Percentiles rank a stretch among this genome's conserved stretches.
phyloP scores from a whole-genome alignment of 768 basidiomycete genomes.

The Suillus hirtellus region DNA sequence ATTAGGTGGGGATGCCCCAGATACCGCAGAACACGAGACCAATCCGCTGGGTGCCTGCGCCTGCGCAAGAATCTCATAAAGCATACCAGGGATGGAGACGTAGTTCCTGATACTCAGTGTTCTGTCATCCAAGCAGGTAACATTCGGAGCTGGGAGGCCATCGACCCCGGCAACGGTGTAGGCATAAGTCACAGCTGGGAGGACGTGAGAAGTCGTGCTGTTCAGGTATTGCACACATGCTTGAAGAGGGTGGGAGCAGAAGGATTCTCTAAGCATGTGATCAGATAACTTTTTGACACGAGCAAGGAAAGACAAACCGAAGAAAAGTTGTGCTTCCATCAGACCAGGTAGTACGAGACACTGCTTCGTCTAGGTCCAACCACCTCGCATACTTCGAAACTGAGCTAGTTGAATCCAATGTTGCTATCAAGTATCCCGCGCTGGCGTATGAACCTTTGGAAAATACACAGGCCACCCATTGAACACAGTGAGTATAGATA shows the following conservation, averaged over 20 bases:
- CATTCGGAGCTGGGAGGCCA: conserved; percentile 54
- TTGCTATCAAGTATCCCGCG: conserved; percentile 60
- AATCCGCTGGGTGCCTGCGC: conserved; percentile 37
- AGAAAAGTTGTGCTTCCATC: conserved; percentile 47
- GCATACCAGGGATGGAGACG: conserved; percentile 58
- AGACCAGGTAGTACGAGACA: conserved; percentile 61
- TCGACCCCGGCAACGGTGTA: conserved; percentile 47
- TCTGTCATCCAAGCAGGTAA: conserved; percentile 57
- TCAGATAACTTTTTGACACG: not conserved
- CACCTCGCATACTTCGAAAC: conserved; percentile 55
- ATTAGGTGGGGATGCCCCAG: conserved; percentile 37
- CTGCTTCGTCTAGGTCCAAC: conserved; percentile 67
- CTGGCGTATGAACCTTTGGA: conserved; percentile 64
- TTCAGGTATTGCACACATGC: conserved; percentile 63
- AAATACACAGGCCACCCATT: conserved; percentile 6
- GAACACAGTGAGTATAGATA: conserved; percentile 7
- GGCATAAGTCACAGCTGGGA: conserved; percentile 46
- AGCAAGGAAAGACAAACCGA: conserved; percentile 40
- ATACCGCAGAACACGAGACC: conserved; percentile 34
- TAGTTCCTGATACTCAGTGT: conserved; percentile 58
- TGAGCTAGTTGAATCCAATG: conserved; percentile 39
- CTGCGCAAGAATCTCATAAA: conserved; percentile 63
- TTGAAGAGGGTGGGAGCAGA: conserved; percentile 66
- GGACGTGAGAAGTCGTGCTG: conserved; percentile 24
- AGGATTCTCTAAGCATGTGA: conserved; percentile 43